phyloP scores from a whole-genome alignment of 2,329 filamentous ascomycete species.

The Pseudocercospora vitis region DNA sequence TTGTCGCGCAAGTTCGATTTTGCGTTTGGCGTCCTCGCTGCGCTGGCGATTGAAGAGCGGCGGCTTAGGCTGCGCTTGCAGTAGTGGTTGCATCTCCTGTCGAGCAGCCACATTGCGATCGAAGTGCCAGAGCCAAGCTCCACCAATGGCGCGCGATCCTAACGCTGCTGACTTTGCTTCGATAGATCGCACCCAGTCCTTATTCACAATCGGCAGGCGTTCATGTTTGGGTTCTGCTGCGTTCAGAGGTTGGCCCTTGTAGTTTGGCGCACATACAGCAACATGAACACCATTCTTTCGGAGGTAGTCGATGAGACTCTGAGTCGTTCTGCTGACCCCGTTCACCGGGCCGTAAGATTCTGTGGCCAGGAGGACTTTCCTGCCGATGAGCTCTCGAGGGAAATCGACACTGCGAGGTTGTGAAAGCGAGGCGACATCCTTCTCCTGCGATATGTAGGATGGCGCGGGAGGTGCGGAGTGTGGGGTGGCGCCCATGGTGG shows the following conservation, averaged over 20 bases:
- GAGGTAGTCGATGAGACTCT: conserved; percentile 68
- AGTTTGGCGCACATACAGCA: conserved; percentile 64
- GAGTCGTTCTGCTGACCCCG: conserved; percentile 69
- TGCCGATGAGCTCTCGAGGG: conserved; percentile 54
- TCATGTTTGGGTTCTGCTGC: conserved; percentile 28
- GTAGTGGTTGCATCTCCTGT: conserved; percentile 23
- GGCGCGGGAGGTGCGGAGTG: not conserved
- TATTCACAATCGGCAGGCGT: conserved; percentile 36
- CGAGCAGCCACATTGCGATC: conserved; percentile 27
- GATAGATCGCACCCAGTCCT: conserved; percentile 37
- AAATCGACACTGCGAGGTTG: conserved; percentile 34
- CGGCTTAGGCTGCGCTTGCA: conserved; percentile 23
- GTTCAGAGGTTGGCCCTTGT: conserved; percentile 54
- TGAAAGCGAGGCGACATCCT: conserved; percentile 5
- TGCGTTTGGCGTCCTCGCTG: conserved; percentile 30
- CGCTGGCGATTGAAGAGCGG: conserved; percentile 34
- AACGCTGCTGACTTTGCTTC: conserved; percentile 36
- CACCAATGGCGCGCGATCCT: conserved; percentile 37
- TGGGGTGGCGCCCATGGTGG: not conserved
- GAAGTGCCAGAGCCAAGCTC: conserved; percentile 37
- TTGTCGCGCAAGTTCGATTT: conserved; percentile 33
- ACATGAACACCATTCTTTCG: conserved; percentile 64
- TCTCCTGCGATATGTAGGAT: not conserved
- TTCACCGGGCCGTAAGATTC: conserved; percentile 73
- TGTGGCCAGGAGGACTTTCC: conserved; percentile 65